Conservation (phyloP, 2,329 filamentous ascomycete genomes). For the Aureobasidium mangrovei region DNA sequence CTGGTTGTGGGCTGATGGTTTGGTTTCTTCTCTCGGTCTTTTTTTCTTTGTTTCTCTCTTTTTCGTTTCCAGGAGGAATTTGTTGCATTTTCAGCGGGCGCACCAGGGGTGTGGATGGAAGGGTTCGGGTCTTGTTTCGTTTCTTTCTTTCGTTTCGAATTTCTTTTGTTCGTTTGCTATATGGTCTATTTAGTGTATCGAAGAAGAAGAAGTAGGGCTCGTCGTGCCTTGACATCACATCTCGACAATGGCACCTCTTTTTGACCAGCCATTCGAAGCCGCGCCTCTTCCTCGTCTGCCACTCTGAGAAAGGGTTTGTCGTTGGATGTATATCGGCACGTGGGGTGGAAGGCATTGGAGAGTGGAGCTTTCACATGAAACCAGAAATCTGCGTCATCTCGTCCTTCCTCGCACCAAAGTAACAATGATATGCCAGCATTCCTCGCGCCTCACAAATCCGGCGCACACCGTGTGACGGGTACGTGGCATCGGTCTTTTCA, state of each 20-base stretch:
- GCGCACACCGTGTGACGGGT: slow-evolving; percentile 46
- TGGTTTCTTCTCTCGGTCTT: not conserved
- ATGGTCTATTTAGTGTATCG: not conserved
- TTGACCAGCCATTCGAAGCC: too few relatives aligned
- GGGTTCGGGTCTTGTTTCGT: too few relatives aligned
- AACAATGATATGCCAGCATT: slow-evolving; percentile 22
- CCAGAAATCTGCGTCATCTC: too few relatives aligned
- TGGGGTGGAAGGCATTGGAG: too few relatives aligned
- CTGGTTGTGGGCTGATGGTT: slow-evolving; percentile 45
- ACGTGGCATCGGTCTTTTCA: slow-evolving; percentile 15
- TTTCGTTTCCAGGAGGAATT: not conserved
- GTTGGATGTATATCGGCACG: too few relatives aligned
- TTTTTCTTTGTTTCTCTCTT: not conserved
- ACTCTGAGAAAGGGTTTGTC: too few relatives aligned
- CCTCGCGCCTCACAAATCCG: slow-evolving; percentile 38
- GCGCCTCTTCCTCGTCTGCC: too few relatives aligned
- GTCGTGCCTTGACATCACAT: not conserved
- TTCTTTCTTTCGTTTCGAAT: not conserved
- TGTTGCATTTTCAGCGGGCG: slow-evolving; percentile 10
- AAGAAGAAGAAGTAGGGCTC: not conserved
- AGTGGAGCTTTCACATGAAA: too few relatives aligned
- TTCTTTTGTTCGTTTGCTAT: not conserved
- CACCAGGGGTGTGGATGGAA: too few relatives aligned
- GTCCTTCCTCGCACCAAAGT: not conserved
- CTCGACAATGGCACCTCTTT: too few relatives aligned